Base-by-base conservation (phyloP, 176 grass and related monocot genomes). In the Eragrostis curvula region DNA sequence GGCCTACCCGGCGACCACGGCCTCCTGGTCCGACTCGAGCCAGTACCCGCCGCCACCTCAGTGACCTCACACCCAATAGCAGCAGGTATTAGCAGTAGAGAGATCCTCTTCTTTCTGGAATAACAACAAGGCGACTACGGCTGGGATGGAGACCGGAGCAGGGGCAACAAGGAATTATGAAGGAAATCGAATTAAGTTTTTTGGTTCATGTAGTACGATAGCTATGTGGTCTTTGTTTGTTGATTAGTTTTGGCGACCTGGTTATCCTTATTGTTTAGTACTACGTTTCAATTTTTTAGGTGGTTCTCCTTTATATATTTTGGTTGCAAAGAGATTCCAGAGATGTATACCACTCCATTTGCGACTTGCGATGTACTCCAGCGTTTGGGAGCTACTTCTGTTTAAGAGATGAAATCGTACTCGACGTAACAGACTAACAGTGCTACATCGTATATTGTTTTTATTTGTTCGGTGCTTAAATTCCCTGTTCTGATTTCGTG, bases 11-110 rank as follows among this genome's bases (percentile, higher is more conserved):
- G 28, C 68, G 68, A 65, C 77, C 40, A 1, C 77, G 20, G 48
- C 77, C 16, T 60, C 79, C 7, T 90, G 79, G 88, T 45, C 68
- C 30, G 84, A 74, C 79, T 79, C 79, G 4, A 86, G 67, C 50
- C 77, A 84, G 43, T 71, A 86, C 28, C 83, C 66, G 15, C 77
- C 82, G 75, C 88, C 88, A 52, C 88, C 84, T 28, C 74, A 82
- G 75, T 83, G 83, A 52, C 88, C 84, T 28, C 74, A 82, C 30
- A 73, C 30, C 23, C 73, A 78, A 41, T 75, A 66, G 78, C 39
- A 83, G 77, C 83, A 24, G 5, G 20, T 16, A n/a, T 23, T 29
- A 74, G 71, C 3, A 64, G 43, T 5, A 78, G 59, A 64, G 57
- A 20, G 45, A 75, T 62, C 59, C 29, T n/a, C 30, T 8, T 55